phyloP scores from a whole-genome alignment of 2,329 filamentous ascomycete genomes.

The Hawksworthiomyces lignivorus region DNA sequence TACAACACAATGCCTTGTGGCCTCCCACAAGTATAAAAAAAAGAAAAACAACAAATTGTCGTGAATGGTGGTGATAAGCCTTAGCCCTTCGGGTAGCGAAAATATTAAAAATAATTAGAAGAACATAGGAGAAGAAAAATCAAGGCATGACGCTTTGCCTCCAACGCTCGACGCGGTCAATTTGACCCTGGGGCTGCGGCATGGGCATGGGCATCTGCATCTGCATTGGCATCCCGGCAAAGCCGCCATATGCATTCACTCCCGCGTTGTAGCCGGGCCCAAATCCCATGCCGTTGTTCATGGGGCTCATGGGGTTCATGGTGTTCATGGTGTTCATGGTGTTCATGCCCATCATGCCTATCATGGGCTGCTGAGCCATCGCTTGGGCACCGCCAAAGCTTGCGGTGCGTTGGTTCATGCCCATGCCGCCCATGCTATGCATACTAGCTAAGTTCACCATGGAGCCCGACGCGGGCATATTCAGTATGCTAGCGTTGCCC shows the following conservation, averaged over 20 bases:
- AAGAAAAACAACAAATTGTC: not conserved
- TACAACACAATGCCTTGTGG: not conserved
- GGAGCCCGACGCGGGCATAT: not conserved
- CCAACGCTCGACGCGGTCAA: constrained; percentile 28
- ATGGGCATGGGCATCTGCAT: constrained; percentile 9
- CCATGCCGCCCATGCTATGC: constrained; percentile 1
- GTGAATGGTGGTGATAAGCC: too few species aligned
- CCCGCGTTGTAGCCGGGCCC: not conserved
- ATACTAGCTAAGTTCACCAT: constrained; percentile 1
- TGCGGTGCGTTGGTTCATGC: not conserved
- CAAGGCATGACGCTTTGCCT: constrained; percentile 23
- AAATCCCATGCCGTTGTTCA: constrained; percentile 1
- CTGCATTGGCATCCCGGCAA: not conserved
- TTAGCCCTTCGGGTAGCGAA: too few species aligned
- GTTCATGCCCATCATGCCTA: too few species aligned
- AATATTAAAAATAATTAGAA: not conserved
- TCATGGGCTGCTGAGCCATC: constrained; percentile 1
- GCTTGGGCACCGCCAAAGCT: not conserved
- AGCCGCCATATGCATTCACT: constrained; percentile 6
- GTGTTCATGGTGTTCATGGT: too few species aligned
- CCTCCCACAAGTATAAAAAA: not conserved
- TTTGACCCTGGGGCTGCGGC: constrained; percentile 18
- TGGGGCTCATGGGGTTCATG: not conserved
- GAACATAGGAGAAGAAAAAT: not conserved
- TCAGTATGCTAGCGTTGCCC: constrained; percentile 11